Evolutionary conservation across 106 monocot genomes (phyloP).

Genomic region (Chionographis japonica): DNA sequence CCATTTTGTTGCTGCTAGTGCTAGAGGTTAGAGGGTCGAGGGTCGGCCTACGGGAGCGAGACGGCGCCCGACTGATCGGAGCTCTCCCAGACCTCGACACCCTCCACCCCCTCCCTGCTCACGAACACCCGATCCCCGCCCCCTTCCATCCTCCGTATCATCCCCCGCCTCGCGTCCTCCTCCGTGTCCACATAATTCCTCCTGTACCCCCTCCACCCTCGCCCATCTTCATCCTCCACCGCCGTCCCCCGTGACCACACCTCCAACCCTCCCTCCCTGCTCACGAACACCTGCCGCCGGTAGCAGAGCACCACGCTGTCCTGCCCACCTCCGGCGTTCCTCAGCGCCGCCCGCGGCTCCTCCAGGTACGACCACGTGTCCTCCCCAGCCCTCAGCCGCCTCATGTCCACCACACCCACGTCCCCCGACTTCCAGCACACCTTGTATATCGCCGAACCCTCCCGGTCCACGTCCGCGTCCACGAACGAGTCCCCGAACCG

Average conservation of each 20-base stretch:
- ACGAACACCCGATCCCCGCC: constrained; percentile 86
- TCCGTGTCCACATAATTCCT: constrained; percentile 68
- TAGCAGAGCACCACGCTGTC: constrained; percentile 64
- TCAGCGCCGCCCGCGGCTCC: constrained; percentile 28
- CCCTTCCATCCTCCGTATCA: constrained; percentile 65
- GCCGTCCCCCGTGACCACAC: constrained; percentile 65
- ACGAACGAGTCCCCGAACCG: constrained; percentile 84
- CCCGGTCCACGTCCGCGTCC: constrained; percentile 55
- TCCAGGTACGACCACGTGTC: constrained; percentile 89
- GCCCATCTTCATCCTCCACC: constrained; percentile 5
- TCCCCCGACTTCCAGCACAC: constrained; percentile 96
- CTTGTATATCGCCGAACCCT: constrained; percentile 58
- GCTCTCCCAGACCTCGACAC: constrained; percentile 91
- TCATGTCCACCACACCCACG: constrained; percentile 65
- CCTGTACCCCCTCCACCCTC: constrained; percentile 17
- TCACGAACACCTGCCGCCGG: constrained; percentile 70
- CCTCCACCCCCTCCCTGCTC: constrained; percentile 67
- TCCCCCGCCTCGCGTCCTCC: constrained; percentile 46
- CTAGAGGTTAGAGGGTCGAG: no score
- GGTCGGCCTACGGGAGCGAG: constrained; percentile 38
- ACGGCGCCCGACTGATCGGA: constrained; percentile 38
- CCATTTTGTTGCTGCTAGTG: no score
- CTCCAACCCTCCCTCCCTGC: constrained; percentile 58
- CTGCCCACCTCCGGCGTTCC: constrained; percentile 33
- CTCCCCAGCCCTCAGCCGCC: constrained; percentile 50